Evolutionary conservation across 75 land plant genomes (phyloP), one percentile per base, ranked within the genome.

Genomic region (Sequoiadendron giganteum): DNA sequence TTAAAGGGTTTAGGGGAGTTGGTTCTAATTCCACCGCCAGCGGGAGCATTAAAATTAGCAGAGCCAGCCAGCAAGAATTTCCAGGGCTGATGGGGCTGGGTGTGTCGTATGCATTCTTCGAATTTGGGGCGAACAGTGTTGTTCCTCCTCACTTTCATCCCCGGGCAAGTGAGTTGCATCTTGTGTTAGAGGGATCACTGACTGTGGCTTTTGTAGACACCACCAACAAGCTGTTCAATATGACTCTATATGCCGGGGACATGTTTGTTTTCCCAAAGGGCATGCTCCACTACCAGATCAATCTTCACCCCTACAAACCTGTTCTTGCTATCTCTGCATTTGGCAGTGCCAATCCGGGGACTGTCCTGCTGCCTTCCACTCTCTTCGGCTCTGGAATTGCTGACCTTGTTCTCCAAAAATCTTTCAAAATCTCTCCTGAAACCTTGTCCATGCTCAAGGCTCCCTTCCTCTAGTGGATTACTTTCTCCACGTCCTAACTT

Each of bases 261-360:
- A 40, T 90, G 86, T 91, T 91, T 86, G 89, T 91, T 34, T 90
- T 91, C 52, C 91, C 90, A 15, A 89, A 87, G 89, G 92, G 86
- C 10, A 78, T 90, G 8, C 45, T 88, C 8, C 89, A 90, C 40
- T 90, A 70, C 54, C 89, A 86, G 58, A 47, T 52, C 81, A 49
- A 85, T 38, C 36, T 54, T 16, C n/a, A 85, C 86, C 8, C 18
- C 2, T 83, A 85, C 21, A 56, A 56, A 7, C 10, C 81, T 36
- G 86, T 32, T 49, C 34, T 28, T 0, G 86, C 82, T 8, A 30
- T 85, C 86, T 58, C 68, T 45, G 86, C 86, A 10, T 85, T 85
- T n/a, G 81, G 81, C 8, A 86, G 87, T 70, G 39, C 84, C 8
- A 86, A 58, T 55, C 47, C 87, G 16, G 84, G 87, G 30, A 36